Evolutionary conservation across 192 early-diverging fungal species (phyloP), one percentile per base, ranked within the genome.

Genomic region (Lunasporangiospora selenospora): DNA sequence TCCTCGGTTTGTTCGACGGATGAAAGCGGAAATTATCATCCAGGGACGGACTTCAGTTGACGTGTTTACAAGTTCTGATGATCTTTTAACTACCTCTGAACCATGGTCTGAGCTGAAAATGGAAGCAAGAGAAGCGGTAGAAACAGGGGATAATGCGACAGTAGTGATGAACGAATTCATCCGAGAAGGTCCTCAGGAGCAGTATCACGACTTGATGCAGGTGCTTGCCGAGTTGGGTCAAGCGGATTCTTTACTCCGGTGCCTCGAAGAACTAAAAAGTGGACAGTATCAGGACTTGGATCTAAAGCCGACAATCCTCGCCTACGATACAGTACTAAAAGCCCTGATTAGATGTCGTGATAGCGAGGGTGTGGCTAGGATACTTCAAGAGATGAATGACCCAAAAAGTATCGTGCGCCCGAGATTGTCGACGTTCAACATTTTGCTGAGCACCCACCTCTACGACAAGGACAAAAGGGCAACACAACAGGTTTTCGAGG

Each of bases 311-410:
- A 53, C 66, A 10, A 49, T 46, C 18, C 31, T 34, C 42, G 53
- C 69, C 4, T 63, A 73, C 30, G 60, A 73, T 41, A 53, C 50
- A 10, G 29, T 63, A 16, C 18, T 73, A 27, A 54, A 73, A 33
- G 41, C 21, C 10, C 37, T 27, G 31, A 46, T 73, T 33, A 55
- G 47, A n/a, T 18, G 49, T 16, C 58, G 48, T 48, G 55, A 73
- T 41, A 53, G 45, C 0, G 15, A 41, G 1, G 27, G 46, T 4
- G 69, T 61, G 6, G 53, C 53, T 48, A 23, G 24, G 27, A 18
- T 63, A 2, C 42, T 73, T 24, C 69, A 63, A 24, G 69, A 73
- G 32, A 73, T 73, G 61, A 52, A 63, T 34, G 55, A 58, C 10
- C 19, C 30, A 32, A n/a, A n/a, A n/a, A n/a, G n/a, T n/a, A n/a